These are phyloP conservation scores for Colletotrichum coccodes DNA, from an alignment of 2,329 filamentous ascomycete species.

Conservation along the genomic window DNA sequence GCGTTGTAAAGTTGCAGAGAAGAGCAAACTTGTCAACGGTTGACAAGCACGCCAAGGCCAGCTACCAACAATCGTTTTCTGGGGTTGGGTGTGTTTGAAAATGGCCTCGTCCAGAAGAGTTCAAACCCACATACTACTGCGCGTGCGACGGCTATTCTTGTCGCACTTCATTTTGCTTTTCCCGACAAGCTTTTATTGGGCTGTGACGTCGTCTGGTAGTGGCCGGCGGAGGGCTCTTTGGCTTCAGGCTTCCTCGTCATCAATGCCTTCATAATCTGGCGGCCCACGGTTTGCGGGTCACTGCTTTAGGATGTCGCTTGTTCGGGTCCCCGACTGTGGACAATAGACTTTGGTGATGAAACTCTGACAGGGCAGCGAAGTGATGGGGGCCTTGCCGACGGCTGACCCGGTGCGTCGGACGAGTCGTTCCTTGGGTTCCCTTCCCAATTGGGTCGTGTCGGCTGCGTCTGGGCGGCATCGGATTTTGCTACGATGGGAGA, in stretches of 20 bases:
- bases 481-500: not conserved
- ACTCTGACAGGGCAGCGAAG: slow-evolving; percentile 25
- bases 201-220: slow-evolving; percentile 16
- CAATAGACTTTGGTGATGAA: slow-evolving; percentile 29
- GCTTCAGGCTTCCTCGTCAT: slow-evolving; percentile 7
- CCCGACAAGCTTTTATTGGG: not conserved
- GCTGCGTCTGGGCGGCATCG: slow-evolving; percentile 3
- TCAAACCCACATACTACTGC: not conserved
- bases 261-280: slow-evolving; percentile 5
- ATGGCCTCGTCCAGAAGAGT: slow-evolving; percentile 9
- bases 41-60: not conserved
- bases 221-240: slow-evolving; percentile 4
- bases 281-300: slow-evolving; percentile 9
- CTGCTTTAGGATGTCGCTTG: not conserved
- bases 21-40: not conserved
- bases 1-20: slow-evolving; percentile 9
- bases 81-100: not conserved
- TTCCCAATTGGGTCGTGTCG: slow-evolving; percentile 1
- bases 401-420: slow-evolving; percentile 17
- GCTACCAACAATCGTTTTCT: not conserved
- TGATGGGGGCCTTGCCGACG: slow-evolving; percentile 21
- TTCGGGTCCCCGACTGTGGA: not conserved
- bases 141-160: slow-evolving; percentile 4
- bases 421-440: not conserved
- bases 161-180: slow-evolving; percentile 6